Percentiles rank a stretch among this genome's conserved stretches.
Evolutionary conservation across 495 filamentous ascomycete genomes (phyloP).

Genomic region (Bombardia bombarda): DNA sequence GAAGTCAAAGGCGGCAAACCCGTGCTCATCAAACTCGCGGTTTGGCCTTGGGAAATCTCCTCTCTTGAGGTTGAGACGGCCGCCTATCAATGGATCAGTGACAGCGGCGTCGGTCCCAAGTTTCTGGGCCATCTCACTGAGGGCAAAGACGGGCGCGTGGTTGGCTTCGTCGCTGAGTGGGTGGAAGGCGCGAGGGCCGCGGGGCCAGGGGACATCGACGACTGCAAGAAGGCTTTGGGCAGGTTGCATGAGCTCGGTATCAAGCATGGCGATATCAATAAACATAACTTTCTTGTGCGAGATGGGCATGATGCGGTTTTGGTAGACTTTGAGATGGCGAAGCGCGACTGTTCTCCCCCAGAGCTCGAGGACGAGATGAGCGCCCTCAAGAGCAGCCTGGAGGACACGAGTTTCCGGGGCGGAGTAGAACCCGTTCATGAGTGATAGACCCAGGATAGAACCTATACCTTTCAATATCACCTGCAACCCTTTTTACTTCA

Average conservation of each 20-base stretch:
- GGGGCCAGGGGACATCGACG: constrained; percentile 20
- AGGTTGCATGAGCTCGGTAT: constrained; percentile 32
- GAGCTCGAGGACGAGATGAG: constrained; percentile 9
- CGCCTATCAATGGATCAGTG: constrained; percentile 33
- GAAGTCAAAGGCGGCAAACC: constrained; percentile 16
- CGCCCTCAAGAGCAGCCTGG: too few relatives aligned
- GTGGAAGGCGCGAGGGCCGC: constrained; percentile 24
- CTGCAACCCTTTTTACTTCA: too few relatives aligned
- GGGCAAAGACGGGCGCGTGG: constrained; percentile 31
- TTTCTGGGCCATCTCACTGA: constrained; percentile 41
- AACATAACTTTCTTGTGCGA: constrained; percentile 35
- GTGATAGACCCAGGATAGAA: too few relatives aligned
- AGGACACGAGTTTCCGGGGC: too few relatives aligned
- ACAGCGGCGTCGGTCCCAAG: constrained; percentile 26
- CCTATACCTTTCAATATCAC: too few relatives aligned
- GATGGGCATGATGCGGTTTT: constrained; percentile 16
- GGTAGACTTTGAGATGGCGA: constrained; percentile 30
- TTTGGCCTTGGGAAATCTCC: constrained; percentile 32
- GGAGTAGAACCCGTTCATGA: too few relatives aligned
- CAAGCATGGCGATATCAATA: constrained; percentile 38
- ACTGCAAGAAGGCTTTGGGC: constrained; percentile 20
- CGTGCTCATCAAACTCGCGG: constrained; percentile 34
- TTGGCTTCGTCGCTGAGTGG: constrained; percentile 38
- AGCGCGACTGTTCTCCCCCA: neutral
- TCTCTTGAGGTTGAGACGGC: constrained; percentile 34